Base-by-base conservation (phyloP, 139 green algal species). In the Tetraselmis striata region DNA sequence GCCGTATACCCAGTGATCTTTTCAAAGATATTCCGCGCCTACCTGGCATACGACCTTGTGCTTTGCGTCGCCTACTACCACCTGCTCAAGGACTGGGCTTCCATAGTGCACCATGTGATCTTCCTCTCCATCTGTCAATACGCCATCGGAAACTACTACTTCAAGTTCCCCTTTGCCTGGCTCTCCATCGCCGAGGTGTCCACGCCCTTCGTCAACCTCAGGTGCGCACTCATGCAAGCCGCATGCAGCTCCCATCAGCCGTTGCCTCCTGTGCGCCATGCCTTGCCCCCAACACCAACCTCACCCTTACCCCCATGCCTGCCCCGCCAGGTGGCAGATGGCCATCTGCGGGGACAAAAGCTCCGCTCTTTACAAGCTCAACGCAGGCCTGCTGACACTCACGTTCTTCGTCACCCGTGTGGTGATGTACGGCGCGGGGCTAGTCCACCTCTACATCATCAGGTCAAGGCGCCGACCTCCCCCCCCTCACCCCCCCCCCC, bases 181-280 rank as follows among this genome's bases (percentile, higher is more conserved):
- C 76, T 87, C 78, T 75, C 80, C 11, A 79, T 82, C n/a, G 58
- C 67, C 29, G 83, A 87, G 30, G 77, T 82, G 25, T 84, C 80
- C 30, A 87, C 83, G 26, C 83, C 83, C 0, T 84, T 81, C 29
- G 24, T 87, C 30, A 87, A 87, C 30, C 29, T 84, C 30, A 83
- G 83, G 83, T 83, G 30, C 24, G 30, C 77, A 23, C 1, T n/a
- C n/a, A n/a, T n/a, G n/a, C n/a, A n/a, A n/a, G n/a, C n/a, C n/a
- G n/a, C n/a, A n/a, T n/a, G n/a, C n/a, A n/a, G n/a, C n/a, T n/a
- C n/a, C n/a, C n/a, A n/a, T n/a, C n/a, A n/a, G n/a, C n/a, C n/a
- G n/a, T n/a, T n/a, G n/a, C n/a, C n/a, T n/a, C n/a, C n/a, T n/a
- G n/a, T n/a, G n/a, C n/a, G n/a, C n/a, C n/a, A n/a, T n/a, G n/a